Evolutionary conservation across 2,329 filamentous ascomycete species (phyloP), one percentile per base, ranked within the genome.

Genomic region (Xylaria sp.): DNA sequence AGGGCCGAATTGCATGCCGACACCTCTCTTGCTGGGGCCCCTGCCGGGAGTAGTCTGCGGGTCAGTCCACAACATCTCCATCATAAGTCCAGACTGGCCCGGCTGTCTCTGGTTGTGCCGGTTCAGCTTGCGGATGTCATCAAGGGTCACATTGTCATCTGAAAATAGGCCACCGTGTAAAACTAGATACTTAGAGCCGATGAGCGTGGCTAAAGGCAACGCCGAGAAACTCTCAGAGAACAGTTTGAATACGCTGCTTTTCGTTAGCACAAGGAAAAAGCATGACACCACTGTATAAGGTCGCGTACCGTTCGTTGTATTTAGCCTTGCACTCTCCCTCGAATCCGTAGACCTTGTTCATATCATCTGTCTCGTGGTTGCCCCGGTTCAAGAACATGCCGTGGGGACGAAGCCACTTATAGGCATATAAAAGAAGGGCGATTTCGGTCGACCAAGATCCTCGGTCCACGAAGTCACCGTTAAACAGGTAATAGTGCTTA

Each of bases 31-130:
- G 84, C 94, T 97, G 52, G 96, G 96, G 9, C 94, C 93, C 73
- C 96, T 90, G 60, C 96, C 96, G 32, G 92, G 90, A 74, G 90
- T 86, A 0, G 92, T 87, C 80, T 99, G 96, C 2, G 96, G 96
- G 78, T 99, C 96, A 0, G 96, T 98, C 96, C 96, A 99, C 55
- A 99, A 87, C 96, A 99, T 99, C 82, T 99, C 96, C 96, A 99
- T 99, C 96, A 99, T 99, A 75, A 99, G 83, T 15, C 96, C 96
- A 57, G 92, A 84, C 80, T 99, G 96, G 36, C 96, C 96, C 2
- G 96, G 95, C 77, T 98, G 95, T 69, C 93, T 88, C 81, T 98
- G 96, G 79, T 88, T 90, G 82, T 97, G 94, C 72, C 95, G 87
- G 81, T 98, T 91, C 66, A 98, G 85, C 82, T 97, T 97, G 73